A percentile compares a stretch with the other conserved stretches of the same genome.
Evolutionary conservation across 2,329 filamentous ascomycete species (phyloP).

Genomic region (Cladophialophora yegresii): DNA sequence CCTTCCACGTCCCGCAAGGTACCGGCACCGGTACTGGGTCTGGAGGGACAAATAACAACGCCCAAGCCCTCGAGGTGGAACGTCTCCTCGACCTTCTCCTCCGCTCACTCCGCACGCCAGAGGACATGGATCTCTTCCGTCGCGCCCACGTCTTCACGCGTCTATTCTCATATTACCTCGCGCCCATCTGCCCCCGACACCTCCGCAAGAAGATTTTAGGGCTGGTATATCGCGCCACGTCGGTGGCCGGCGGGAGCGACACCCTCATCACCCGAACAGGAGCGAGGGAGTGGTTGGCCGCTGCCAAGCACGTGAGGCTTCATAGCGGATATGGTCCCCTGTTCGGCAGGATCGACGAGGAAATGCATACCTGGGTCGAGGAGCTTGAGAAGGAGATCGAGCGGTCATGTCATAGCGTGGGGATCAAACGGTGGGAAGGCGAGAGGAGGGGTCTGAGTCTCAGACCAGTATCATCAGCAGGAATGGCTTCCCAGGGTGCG

Average conservation of each 20-base stretch:
- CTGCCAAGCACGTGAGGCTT: constrained; percentile 17
- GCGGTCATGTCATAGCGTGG: constrained; percentile 18
- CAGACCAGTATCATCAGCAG: background rate
- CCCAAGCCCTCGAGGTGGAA: constrained; percentile 48
- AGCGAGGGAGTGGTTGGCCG: constrained; percentile 65
- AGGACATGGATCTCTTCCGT: constrained; percentile 54
- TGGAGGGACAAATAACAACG: constrained; percentile 37
- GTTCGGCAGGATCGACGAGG: constrained; percentile 19
- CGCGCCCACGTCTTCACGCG: constrained; percentile 71
- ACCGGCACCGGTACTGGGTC: constrained; percentile 54
- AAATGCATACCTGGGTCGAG: constrained; percentile 17
- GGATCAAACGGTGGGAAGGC: constrained; percentile 24
- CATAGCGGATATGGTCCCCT: constrained; percentile 23
- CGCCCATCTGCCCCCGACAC: constrained; percentile 62
- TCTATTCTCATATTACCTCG: constrained; percentile 67
- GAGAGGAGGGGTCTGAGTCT: constrained; percentile 19
- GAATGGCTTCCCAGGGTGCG: background rate
- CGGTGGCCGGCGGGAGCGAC: constrained; percentile 68
- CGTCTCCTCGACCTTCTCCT: constrained; percentile 47
- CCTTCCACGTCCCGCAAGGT: constrained; percentile 54
- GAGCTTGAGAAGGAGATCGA: constrained; percentile 16
- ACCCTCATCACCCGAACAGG: constrained; percentile 79
- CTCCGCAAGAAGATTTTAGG: constrained; percentile 65
- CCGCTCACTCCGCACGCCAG: constrained; percentile 32
- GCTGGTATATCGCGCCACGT: constrained; percentile 65